Base-by-base conservation (phyloP, 1,284 basidiomycete species). In the Singerocomus inundabilis region DNA sequence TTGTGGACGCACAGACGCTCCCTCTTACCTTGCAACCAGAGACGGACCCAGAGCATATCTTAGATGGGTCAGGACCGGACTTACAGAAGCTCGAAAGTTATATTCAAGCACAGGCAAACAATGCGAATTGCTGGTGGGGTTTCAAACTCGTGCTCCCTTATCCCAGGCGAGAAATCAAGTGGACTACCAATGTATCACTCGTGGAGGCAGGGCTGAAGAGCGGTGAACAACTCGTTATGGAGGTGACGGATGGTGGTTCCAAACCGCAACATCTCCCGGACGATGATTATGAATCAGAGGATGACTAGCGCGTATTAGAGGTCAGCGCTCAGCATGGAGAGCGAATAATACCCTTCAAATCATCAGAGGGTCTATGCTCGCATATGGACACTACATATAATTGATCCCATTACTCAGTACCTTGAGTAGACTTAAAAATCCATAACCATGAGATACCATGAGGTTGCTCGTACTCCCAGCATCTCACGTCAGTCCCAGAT, bases 151-250 rank as follows among this genome's bases (percentile, higher is more conserved):
- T 79, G 21, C 74, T 78, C 5, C 76, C 86, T 13, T 93, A 88
- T 58, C 91, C 91, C 5, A 72, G 88, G 45, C 71, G 73, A 43
- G 81, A 84, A 64, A 76, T 91, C 43, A 72, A 70, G 7, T 88
- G 81, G 80, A 58, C 62, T 24, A 45, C 68, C 0, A 68, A 60
- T n/a, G 60, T 61, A 40, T 68, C 59, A 38, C 67, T 91, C 7
- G 72, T 67, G 2, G 76, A 78, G 11, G 70, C 88, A 5, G 77
- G 72, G 12, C 66, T 92, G 44, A 75, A 72, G 53, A 80, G 79
- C 21, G 87, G 79, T 5, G 85, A 80, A 12, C 88, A 88, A 59
- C 69, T 92, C 6, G 81, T 91, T 3, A 82, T 91, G 28, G 88
- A 91, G 68, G 63, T 75, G 50, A 57, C 72, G n/a, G 59, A 59